Evolutionary conservation across 257 asterid species (phyloP).

Genomic region (Solanum virginianum): DNA sequence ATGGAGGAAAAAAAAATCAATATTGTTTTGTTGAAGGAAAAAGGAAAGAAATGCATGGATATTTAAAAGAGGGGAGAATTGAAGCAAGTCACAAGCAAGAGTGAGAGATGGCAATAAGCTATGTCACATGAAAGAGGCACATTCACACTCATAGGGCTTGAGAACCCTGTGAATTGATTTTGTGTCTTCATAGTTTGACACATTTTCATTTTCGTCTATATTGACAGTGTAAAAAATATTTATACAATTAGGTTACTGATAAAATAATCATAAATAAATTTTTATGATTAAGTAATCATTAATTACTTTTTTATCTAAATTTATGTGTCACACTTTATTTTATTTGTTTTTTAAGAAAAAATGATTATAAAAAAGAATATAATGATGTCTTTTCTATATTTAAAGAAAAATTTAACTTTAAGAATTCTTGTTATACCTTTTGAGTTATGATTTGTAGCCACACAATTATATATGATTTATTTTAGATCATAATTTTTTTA

Average conservation of each 20-base stretch:
- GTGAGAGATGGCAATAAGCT: slow-evolving; percentile 18
- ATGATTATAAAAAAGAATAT: no score
- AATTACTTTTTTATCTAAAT: no score
- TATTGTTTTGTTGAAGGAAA: not conserved
- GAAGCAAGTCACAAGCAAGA: slow-evolving; percentile 62
- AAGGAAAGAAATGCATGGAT: not conserved
- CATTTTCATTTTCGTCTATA: not conserved
- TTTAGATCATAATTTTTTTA: no score
- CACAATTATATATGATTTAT: no score
- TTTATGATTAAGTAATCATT: no score
- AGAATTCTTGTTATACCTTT: no score
- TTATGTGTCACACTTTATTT: no score
- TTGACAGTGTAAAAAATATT: not conserved
- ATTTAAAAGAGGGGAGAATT: slow-evolving; percentile 24
- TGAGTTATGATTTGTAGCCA: no score
- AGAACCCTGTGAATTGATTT: slow-evolving; percentile 8
- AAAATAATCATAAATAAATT: not conserved
- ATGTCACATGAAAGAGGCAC: slow-evolving; percentile 45
- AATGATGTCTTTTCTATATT: no score
- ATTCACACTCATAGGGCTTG: slow-evolving; percentile 14
- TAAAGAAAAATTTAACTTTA: no score
- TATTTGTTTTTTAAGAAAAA: no score
- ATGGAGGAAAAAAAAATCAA: not conserved
- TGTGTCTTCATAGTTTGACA: not conserved
- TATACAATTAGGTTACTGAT: not conserved